Conservation (phyloP, 306 rosid species). For the Senna siamea region DNA sequence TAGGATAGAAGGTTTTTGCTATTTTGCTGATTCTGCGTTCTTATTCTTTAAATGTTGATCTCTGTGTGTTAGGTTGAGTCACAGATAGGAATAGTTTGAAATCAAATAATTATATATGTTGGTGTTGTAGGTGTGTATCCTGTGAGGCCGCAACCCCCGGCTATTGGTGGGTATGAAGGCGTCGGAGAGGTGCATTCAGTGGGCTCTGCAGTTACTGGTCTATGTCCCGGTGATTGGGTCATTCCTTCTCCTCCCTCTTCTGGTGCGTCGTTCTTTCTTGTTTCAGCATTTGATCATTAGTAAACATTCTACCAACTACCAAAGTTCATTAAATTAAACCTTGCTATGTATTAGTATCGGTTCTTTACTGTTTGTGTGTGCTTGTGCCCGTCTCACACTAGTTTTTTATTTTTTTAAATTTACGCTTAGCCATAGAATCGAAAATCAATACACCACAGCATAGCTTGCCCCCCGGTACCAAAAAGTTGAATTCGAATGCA, state of each 20-base stretch:
- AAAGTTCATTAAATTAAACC: neutral
- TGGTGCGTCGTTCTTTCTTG: slow-evolving; percentile 45
- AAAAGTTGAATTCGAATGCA: neutral
- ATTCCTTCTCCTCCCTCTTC: slow-evolving; percentile 90
- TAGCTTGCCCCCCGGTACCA: neutral
- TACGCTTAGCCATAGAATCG: neutral
- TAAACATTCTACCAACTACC: neutral
- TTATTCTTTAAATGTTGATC: neutral
- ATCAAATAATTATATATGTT: neutral
- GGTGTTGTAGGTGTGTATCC: slow-evolving; percentile 71
- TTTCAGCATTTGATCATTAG: neutral
- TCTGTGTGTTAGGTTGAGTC: neutral
- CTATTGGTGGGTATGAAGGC: slow-evolving; percentile 94
- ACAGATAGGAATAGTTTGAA: neutral
- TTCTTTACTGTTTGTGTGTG: neutral
- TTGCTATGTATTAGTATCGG: neutral
- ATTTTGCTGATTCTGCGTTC: neutral
- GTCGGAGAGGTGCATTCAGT: slow-evolving; percentile 81
- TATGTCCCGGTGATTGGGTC: slow-evolving; percentile 84
- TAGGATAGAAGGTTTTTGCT: slow-evolving; percentile 68
- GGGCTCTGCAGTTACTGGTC: slow-evolving; percentile 61
- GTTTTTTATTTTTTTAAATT: neutral
- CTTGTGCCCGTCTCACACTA: neutral
- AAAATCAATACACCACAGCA: neutral
- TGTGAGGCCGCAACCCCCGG: slow-evolving; percentile 84